phyloP scores from a whole-genome alignment of 106 monocot species.

The Gastrodia elata region DNA sequence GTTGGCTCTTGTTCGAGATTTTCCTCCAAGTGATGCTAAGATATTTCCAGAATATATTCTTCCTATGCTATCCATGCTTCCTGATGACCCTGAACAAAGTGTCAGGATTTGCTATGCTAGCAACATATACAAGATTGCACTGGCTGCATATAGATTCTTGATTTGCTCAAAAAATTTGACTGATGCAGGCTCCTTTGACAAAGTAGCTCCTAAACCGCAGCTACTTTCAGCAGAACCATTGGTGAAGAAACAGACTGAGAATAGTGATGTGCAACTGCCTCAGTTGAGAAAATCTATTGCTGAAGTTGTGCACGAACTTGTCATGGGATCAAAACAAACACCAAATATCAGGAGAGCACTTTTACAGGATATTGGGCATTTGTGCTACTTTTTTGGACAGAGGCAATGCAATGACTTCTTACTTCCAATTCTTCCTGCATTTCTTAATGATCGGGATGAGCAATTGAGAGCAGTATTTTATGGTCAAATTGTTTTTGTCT shows the following conservation, averaged over 20 bases:
- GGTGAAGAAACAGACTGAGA: slow-evolving; percentile 25
- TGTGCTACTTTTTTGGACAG: slow-evolving; percentile 92
- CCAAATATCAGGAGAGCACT: slow-evolving; percentile 91
- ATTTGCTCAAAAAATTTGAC: slow-evolving; percentile 33
- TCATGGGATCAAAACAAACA: slow-evolving; percentile 90
- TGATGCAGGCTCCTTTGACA: slow-evolving; percentile 27
- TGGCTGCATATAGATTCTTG: slow-evolving; percentile 76
- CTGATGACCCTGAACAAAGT: slow-evolving; percentile 96
- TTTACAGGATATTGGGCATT: slow-evolving; percentile 64
- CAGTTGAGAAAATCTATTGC: slow-evolving; percentile 66
- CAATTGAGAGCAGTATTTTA: slow-evolving; percentile 82
- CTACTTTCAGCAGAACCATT: slow-evolving; percentile 17
- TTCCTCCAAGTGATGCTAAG: slow-evolving; percentile 93
- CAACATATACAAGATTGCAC: slow-evolving; percentile 87
- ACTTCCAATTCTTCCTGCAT: slow-evolving; percentile 90
- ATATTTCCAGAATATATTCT: slow-evolving; percentile 98
- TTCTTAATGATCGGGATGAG: slow-evolving; percentile 91
- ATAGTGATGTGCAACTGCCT: slow-evolving; percentile 33
- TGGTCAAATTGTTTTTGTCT: slow-evolving; percentile 77
- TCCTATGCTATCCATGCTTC: slow-evolving; percentile 97
- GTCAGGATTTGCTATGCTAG: slow-evolving; percentile 97
- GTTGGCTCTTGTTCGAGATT: slow-evolving; percentile 66
- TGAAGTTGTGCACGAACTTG: slow-evolving; percentile 93
- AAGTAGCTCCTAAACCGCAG: slow-evolving; percentile 17
- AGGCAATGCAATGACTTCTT: slow-evolving; percentile 90